phyloP scores from a whole-genome alignment of 768 basidiomycete species.

The Leccinum sublutescens region DNA sequence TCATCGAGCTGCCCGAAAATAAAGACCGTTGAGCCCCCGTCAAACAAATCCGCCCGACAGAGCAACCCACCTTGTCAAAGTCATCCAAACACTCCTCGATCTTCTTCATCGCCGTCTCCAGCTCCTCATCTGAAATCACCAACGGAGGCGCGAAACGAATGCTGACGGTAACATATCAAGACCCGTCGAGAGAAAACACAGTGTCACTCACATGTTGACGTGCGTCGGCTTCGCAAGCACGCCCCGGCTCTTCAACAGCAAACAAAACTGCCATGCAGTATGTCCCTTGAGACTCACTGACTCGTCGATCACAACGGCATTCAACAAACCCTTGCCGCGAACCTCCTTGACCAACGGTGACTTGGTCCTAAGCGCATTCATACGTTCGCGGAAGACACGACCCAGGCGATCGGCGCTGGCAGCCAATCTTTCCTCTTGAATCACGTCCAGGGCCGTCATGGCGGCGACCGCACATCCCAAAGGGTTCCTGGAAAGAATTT shows the following conservation, averaged over 20 bases:
- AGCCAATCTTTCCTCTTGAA: conserved; percentile 81
- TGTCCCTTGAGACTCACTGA: conserved; percentile 68
- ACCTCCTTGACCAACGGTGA: conserved; percentile 76
- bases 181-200: background rate
- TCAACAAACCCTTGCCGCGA: conserved; percentile 84
- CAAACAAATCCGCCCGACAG: background rate
- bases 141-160: conserved; percentile 96
- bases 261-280: conserved; percentile 94
- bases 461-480: conserved; percentile 96
- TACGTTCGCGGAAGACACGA: conserved; percentile 68
- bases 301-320: conserved; percentile 94
- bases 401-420: conserved; percentile 80
- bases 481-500: conserved; percentile 62
- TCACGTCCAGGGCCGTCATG: conserved; percentile 88
- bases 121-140: conserved; percentile 84
- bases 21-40: background rate
- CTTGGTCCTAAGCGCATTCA: conserved; percentile 49
- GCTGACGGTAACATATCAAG: conserved; percentile 38
- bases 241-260: conserved; percentile 87
- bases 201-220: conserved; percentile 74
- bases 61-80: conserved; percentile 64
- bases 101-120: conserved; percentile 69
- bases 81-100: conserved; percentile 78
- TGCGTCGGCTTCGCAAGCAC: conserved; percentile 97
- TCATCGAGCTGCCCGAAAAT: conserved; percentile 41